Base-by-base conservation (phyloP, 2,329 filamentous ascomycete genomes). In the Cryphonectria nitschkei region DNA sequence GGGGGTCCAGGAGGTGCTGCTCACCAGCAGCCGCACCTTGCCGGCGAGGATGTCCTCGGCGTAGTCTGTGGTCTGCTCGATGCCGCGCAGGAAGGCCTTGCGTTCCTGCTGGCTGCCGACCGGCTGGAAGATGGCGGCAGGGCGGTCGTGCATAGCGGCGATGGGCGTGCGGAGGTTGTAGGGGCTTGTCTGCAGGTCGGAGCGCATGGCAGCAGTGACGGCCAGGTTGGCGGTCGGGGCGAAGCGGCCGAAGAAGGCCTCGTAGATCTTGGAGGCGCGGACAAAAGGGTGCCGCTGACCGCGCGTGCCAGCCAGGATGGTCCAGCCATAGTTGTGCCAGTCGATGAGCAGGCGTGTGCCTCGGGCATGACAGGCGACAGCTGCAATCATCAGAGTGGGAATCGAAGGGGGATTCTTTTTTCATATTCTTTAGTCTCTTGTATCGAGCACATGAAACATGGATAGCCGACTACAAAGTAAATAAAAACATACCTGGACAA, bases 311-410 rank as follows among this genome's bases (percentile, higher is more conserved):
- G 87, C 92, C 3, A 99, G 88, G 76, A 99, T 97, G 11, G 94
- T 95, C 86, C 95, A 97, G 75, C 95, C 96, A 81, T 98, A 98
- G 81, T 99, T 99, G 84, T 99, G 96, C 96, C 96, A 99, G 83
- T 99, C 96, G 69, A 98, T 92, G 72, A 98, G 86, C 4, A 99
- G 87, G 70, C 89, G 88, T 54, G 93, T 97, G 75, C 93, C 91
- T 65, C 96, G 91, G 66, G 97, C 80, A 75, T 90, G 88, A 76
- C 93, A 93, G 64, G 93, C 85, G 3, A 95, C 73, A 32, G 90
- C 85, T 22, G 93, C 92, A 52, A 98, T 84, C 67, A 91, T 88
- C 32, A 99, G 88, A 0, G 94, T 97, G 0, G 96, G 96, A 71
- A 98, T 97, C 0, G 95, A 96, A 0, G 96, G 96, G 8, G 96